These are phyloP conservation scores for Fusarium algeriense DNA, from an alignment of 2,329 filamentous ascomycete genomes.

Conservation along the genomic window DNA sequence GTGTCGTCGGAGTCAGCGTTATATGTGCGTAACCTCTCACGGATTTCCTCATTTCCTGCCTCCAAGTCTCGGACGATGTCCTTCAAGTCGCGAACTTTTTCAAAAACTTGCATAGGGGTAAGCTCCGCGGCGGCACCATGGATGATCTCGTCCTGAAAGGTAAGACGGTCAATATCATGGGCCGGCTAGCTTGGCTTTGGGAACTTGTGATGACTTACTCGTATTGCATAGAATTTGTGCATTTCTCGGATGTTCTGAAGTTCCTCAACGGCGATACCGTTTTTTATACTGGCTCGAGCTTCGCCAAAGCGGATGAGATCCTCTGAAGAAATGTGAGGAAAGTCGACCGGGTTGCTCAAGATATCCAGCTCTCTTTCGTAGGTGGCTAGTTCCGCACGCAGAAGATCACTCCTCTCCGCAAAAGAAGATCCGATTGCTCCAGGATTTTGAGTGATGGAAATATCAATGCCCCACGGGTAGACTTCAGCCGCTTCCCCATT, in stretches of 20 bases:
- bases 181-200: not conserved
- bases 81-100: accelerated
- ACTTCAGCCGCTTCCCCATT: no score
- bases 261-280: no score
- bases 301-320: not conserved
- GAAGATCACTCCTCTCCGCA: not conserved
- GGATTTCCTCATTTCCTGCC: not conserved
- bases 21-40: no score
- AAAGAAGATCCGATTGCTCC: not conserved
- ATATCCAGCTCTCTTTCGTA: not conserved
- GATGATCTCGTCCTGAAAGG: not conserved
- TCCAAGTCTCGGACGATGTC: accelerated
- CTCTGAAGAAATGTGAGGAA: not conserved
- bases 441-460: no score
- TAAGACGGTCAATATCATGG: not conserved
- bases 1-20: no score
- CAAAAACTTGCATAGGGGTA: accelerated
- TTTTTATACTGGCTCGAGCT: not conserved
- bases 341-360: accelerated
- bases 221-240: no score
- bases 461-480: no score
- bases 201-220: not conserved
- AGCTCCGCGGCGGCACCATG: accelerated
- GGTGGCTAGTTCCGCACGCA: not conserved
- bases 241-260: no score